Conservation (phyloP, 768 basidiomycete species). For the Naganishia vishniacii region DNA sequence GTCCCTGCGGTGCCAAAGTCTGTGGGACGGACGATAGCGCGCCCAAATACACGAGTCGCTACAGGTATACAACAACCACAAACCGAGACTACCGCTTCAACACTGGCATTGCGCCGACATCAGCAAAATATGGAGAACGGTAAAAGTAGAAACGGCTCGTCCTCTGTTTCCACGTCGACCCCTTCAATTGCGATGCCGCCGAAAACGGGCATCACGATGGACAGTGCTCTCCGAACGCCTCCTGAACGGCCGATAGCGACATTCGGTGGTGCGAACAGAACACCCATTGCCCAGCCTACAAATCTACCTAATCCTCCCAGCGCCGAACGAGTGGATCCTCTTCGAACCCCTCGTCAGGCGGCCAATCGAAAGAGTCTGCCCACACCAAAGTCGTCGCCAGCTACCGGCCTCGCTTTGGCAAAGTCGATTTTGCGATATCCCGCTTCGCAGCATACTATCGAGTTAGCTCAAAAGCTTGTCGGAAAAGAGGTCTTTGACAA, state of each 20-base stretch:
- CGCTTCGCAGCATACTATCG: constrained; percentile 23
- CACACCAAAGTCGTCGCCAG: constrained; percentile 25
- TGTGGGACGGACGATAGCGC: background rate
- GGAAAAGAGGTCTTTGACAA: constrained; percentile 29
- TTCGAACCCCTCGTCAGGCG: constrained; percentile 21
- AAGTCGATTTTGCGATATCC: constrained; percentile 24
- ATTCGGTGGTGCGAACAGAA: background rate
- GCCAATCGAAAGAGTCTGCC: background rate
- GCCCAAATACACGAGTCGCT: background rate
- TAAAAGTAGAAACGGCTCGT: background rate
- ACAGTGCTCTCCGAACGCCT: background rate
- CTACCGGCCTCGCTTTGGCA: constrained; percentile 22
- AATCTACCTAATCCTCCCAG: background rate
- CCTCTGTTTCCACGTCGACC: background rate
- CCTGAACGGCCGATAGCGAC: constrained; percentile 13
- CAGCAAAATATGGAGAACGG: background rate
- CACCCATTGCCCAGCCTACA: constrained; percentile 1
- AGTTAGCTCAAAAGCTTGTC: constrained; percentile 29
- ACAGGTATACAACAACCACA: background rate
- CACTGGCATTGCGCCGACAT: constrained; percentile 8
- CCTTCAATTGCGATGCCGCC: background rate
- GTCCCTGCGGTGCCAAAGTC: background rate
- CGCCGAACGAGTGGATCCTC: constrained; percentile 7
- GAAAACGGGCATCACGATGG: constrained; percentile 5
- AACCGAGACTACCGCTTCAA: background rate